Evolutionary conservation across 2,329 filamentous ascomycete species (phyloP).

Genomic region (Xylaria sp.): DNA sequence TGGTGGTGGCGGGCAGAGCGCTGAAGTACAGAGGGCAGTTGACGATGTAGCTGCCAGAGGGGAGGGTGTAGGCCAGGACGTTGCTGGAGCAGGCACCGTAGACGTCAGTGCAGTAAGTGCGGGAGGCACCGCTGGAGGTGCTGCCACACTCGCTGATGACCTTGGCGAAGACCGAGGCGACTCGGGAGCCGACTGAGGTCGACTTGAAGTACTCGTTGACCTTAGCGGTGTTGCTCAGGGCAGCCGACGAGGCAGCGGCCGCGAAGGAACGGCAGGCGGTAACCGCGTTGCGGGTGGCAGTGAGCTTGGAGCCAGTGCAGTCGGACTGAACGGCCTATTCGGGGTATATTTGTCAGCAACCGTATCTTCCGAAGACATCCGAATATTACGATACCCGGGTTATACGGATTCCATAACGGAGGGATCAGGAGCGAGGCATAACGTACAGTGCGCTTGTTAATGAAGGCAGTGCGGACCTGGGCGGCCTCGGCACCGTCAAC

Average conservation of each 20-base stretch:
- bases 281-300: slow-evolving; percentile 61
- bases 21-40: slow-evolving; percentile 71
- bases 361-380: slow-evolving; percentile 1
- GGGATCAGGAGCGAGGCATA: background rate
- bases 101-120: slow-evolving; percentile 68
- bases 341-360: slow-evolving; percentile 10
- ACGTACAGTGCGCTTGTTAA: slow-evolving; percentile 59
- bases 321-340: slow-evolving; percentile 56
- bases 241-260: slow-evolving; percentile 59
- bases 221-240: slow-evolving; percentile 69
- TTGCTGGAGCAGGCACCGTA: slow-evolving; percentile 60
- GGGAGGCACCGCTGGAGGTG: slow-evolving; percentile 57
- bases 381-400: background rate
- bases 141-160: slow-evolving; percentile 66
- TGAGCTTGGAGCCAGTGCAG: slow-evolving; percentile 61
- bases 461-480: slow-evolving; percentile 58
- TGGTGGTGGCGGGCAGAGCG: slow-evolving; percentile 59
- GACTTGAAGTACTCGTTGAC: slow-evolving; percentile 73
- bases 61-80: slow-evolving; percentile 71
- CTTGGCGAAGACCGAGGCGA: slow-evolving; percentile 51
- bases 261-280: slow-evolving; percentile 65
- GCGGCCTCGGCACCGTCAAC: slow-evolving; percentile 67
- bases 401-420: background rate
- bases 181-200: slow-evolving; percentile 51
- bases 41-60: slow-evolving; percentile 63